Evolutionary conservation across 495 filamentous ascomycete species (phyloP).

Genomic region (Umbilicaria muhlenbergii): DNA sequence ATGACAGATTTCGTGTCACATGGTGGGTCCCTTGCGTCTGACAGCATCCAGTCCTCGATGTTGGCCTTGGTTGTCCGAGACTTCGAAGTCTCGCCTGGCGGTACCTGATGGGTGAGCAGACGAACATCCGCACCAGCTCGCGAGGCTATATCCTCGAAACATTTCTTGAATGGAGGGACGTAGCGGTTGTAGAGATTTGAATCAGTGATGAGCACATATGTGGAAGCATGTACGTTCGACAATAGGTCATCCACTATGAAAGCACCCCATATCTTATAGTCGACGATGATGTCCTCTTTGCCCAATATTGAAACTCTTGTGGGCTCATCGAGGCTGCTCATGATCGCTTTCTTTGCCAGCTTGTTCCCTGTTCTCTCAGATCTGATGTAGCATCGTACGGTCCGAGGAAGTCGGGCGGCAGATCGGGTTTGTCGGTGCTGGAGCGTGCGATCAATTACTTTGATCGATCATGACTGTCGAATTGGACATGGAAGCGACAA

Average conservation of each 20-base stretch:
- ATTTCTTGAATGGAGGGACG: conserved; percentile 54
- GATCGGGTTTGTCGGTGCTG: too few species aligned
- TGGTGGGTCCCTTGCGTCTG: conserved; percentile 43
- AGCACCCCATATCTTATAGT: conserved; percentile 77
- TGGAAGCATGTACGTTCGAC: conserved; percentile 60
- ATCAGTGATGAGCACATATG: conserved; percentile 92
- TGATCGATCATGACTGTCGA: too few species aligned
- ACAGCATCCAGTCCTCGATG: conserved; percentile 95
- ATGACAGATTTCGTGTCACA: conserved; percentile 92
- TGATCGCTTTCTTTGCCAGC: conserved; percentile 21
- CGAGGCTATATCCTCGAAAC: conserved; percentile 37
- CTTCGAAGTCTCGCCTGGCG: conserved; percentile 88
- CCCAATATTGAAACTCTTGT: conserved; percentile 38
- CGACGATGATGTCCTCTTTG: conserved; percentile 72
- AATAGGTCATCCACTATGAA: conserved; percentile 75
- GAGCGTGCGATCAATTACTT: too few species aligned
- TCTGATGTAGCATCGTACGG: too few species aligned
- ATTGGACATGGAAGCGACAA: too few species aligned
- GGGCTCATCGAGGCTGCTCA: conserved; percentile 22
- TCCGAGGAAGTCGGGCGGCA: too few species aligned
- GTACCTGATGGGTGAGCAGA: conserved; percentile 72
- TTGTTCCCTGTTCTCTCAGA: too few species aligned
- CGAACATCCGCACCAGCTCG: conserved; percentile 31
- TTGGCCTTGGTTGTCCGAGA: conserved; percentile 82
- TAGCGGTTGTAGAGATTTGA: conserved; percentile 78